These are phyloP conservation scores for Wickerhamomyces bovis DNA, from an alignment of 805 yeast species.

Conservation along the genomic window DNA sequence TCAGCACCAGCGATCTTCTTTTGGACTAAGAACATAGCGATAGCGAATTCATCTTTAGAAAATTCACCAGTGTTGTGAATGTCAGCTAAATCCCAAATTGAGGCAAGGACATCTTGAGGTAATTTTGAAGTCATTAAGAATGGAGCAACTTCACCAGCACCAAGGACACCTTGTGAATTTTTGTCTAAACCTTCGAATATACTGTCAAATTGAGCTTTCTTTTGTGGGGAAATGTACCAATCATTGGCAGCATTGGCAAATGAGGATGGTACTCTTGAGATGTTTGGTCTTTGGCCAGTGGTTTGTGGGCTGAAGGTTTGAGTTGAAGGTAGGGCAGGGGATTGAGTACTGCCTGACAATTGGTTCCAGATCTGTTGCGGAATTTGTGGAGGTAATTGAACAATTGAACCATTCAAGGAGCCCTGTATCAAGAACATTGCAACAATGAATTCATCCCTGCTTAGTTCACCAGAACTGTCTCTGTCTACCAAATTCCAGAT, in stretches of 20 bases:
- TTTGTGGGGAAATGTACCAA: slow-evolving; percentile 66
- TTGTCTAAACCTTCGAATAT: slow-evolving; percentile 79
- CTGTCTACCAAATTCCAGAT: slow-evolving; percentile 88
- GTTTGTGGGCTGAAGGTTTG: slow-evolving; percentile 16
- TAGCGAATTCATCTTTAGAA: slow-evolving; percentile 75
- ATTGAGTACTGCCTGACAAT: slow-evolving; percentile 16
- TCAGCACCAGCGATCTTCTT: slow-evolving; percentile 71
- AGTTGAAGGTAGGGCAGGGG: slow-evolving; percentile 13
- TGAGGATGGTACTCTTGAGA: slow-evolving; percentile 32
- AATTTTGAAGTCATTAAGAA: slow-evolving; percentile 85
- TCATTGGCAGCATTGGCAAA: slow-evolving; percentile 37
- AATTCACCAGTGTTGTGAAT: slow-evolving; percentile 80
- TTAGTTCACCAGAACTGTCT: slow-evolving; percentile 63
- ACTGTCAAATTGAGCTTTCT: slow-evolving; percentile 70
- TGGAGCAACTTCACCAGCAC: slow-evolving; percentile 79
- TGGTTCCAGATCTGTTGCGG: slow-evolving; percentile 39
- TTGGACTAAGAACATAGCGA: slow-evolving; percentile 91
- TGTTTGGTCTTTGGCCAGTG: slow-evolving; percentile 14
- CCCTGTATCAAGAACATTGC: slow-evolving; percentile 96
- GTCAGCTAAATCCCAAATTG: slow-evolving; percentile 93
- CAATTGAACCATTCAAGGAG: slow-evolving; percentile 57
- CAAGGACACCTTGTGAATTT: slow-evolving; percentile 50
- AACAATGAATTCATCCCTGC: slow-evolving; percentile 70
- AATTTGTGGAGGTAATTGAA: slow-evolving; percentile 45
- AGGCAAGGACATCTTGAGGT: slow-evolving; percentile 77